Conservation (phyloP, 1,139 yeast species). For the Taphrina flavorubra region DNA sequence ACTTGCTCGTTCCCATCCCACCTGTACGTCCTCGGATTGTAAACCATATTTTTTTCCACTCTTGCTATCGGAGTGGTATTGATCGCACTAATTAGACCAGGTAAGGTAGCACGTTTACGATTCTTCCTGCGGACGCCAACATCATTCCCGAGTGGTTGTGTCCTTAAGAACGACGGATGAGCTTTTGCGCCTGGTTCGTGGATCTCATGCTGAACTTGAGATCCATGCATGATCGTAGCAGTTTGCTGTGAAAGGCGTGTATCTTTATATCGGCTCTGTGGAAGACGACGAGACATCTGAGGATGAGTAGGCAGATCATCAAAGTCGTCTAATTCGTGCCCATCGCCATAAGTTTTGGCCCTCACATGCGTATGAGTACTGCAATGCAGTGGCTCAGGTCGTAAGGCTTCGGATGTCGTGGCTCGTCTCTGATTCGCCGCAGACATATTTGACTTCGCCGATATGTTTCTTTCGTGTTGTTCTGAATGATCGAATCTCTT, state of each 20-base stretch:
- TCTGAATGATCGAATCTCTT: background rate
- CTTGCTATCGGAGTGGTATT: slow-evolving; percentile 40
- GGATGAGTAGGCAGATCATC: slow-evolving; percentile 49
- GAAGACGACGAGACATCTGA: background rate
- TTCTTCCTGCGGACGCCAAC: background rate
- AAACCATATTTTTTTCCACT: slow-evolving; percentile 58
- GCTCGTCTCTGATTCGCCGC: slow-evolving; percentile 15
- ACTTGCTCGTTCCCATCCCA: slow-evolving; percentile 79
- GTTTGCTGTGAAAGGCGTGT: too few relatives aligned
- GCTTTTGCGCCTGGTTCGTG: too few relatives aligned
- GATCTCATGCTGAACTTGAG: too few relatives aligned
- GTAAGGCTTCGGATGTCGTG: slow-evolving; percentile 42
- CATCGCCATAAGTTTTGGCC: slow-evolving; percentile 49
- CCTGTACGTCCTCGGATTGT: slow-evolving; percentile 58
- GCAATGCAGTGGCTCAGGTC: slow-evolving; percentile 43
- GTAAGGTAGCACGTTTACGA: slow-evolving; percentile 3
- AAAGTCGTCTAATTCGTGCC: slow-evolving; percentile 51
- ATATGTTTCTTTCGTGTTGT: background rate
- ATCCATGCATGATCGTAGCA: too few relatives aligned
- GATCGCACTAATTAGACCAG: slow-evolving; percentile 26
- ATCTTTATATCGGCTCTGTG: background rate
- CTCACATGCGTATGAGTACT: slow-evolving; percentile 43
- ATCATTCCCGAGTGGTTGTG: too few relatives aligned
- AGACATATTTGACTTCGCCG: slow-evolving; percentile 13
- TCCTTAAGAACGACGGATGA: too few relatives aligned